phyloP scores from a whole-genome alignment of 2,329 filamentous ascomycete genomes.

The Penicillium sp. region DNA sequence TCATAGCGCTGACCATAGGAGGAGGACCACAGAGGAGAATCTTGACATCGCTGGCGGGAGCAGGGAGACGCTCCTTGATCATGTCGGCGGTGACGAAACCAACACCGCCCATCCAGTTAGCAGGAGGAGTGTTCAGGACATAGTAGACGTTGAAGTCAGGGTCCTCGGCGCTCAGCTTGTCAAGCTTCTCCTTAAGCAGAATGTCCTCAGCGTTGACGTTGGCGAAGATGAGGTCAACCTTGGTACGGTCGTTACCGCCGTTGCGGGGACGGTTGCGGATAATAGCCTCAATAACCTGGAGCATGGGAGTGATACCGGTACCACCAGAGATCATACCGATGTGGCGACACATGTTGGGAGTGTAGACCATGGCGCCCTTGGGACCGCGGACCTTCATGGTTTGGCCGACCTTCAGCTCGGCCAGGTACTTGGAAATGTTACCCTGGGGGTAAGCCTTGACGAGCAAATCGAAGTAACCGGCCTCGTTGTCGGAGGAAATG shows the following conservation, averaged over 20 bases:
- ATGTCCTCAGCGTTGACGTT: conserved; percentile 95
- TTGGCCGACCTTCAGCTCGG: conserved; percentile 77
- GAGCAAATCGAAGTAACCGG: conserved; percentile 91
- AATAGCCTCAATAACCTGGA: conserved; percentile 92
- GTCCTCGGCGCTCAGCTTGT: conserved; percentile 75
- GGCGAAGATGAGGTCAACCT: conserved; percentile 94
- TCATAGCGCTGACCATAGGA: conserved; percentile 94
- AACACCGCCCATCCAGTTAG: conserved; percentile 86
- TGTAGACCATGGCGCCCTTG: conserved; percentile 98
- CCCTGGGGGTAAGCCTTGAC: conserved; percentile 98
- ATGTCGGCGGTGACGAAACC: conserved; percentile 95
- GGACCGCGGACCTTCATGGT: conserved; percentile 88
- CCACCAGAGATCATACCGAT: conserved; percentile 98
- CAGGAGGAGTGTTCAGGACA: conserved; percentile 92
- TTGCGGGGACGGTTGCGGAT: conserved; percentile 68
- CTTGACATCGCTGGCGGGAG: conserved; percentile 84
- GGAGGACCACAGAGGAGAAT: conserved; percentile 92
- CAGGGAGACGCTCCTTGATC: conserved; percentile 76
- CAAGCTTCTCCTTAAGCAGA: conserved; percentile 87
- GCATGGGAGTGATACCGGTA: conserved; percentile 97
- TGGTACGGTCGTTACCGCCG: conserved; percentile 75
- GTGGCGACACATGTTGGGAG: conserved; percentile 91
- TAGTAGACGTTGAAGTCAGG: conserved; percentile 85
- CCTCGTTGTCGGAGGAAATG: conserved; percentile 83
- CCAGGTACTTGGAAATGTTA: conserved; percentile 95